Evolutionary conservation across 768 basidiomycete genomes (phyloP), one percentile per base, ranked within the genome.

Genomic region (Mrakia hoshinonis): DNA sequence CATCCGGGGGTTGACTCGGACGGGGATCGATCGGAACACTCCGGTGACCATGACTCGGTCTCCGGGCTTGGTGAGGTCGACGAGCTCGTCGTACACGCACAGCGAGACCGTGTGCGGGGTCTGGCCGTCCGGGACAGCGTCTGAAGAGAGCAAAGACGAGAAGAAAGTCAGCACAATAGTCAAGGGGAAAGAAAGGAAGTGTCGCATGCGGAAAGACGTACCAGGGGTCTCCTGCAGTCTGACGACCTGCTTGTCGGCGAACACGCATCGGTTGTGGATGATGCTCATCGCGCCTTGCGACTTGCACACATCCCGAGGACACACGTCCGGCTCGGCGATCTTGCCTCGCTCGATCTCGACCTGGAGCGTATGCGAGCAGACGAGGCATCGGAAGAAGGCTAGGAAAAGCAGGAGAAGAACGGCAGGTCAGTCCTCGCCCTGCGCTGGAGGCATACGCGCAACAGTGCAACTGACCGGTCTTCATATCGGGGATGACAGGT

Each of bases 401-500:
- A 87, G 1, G 26, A 24, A 62, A 43, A n/a, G 69, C n/a, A 43
- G 22, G n/a, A 20, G 9, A 65, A 24, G 26, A 73, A 62, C 54
- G 47, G 29, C 31, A 38, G 39, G 52, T 71, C 38, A 39, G 58
- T n/a, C n/a, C n/a, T n/a, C n/a, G n/a, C n/a, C n/a, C n/a, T n/a
- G n/a, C n/a, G n/a, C n/a, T n/a, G n/a, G n/a, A n/a, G n/a, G n/a
- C n/a, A n/a, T n/a, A n/a, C n/a, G n/a, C n/a, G n/a, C n/a, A 20
- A 12, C 11, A 15, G 2, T 6, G 26, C 11, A 22, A 70, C 81
- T 34, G 51, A 83, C 83, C 83, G 18, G 78, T 87, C 81, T 95
- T 94, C 96, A 99, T 98, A 80, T 99, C 96, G 4, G 96, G 96
- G 72, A 98, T 97, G 76, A 99, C 90, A 13, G 95, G 92, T 0